Evolutionary conservation across 2,329 filamentous ascomycete species (phyloP).

Genomic region (Claviceps sp.): DNA sequence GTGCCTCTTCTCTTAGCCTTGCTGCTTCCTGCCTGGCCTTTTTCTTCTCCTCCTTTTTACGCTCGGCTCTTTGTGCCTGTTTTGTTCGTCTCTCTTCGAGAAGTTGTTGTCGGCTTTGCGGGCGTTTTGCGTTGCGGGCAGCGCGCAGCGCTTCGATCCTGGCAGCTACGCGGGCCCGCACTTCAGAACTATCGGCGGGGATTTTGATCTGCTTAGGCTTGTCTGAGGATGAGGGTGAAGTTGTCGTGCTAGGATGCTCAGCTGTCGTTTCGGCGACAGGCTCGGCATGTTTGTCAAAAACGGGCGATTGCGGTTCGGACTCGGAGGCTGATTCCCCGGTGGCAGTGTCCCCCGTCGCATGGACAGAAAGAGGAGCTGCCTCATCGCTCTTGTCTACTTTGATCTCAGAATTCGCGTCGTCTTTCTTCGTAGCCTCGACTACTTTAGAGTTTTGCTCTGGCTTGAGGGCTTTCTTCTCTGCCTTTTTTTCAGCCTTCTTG

Average conservation of each 20-base stretch:
- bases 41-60: constrained; percentile 74
- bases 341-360: constrained; percentile 29
- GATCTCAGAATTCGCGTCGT: constrained; percentile 9
- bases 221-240: constrained; percentile 55
- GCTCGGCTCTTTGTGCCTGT: constrained; percentile 70
- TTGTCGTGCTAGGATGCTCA: constrained; percentile 44
- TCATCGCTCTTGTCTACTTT: constrained; percentile 2
- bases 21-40: constrained; percentile 73
- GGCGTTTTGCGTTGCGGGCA: constrained; percentile 73
- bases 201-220: constrained; percentile 54
- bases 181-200: constrained; percentile 57
- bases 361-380: constrained; percentile 13
- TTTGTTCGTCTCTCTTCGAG: constrained; percentile 82
- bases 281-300: constrained; percentile 40
- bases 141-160: constrained; percentile 77
- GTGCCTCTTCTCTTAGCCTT: constrained; percentile 45
- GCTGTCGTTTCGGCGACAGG: constrained; percentile 22
- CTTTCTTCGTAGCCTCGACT: not conserved
- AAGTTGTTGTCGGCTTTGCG: constrained; percentile 75
- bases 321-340: constrained; percentile 34
- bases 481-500: too few species aligned
- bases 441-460: too few species aligned
- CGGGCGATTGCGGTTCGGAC: constrained; percentile 36
- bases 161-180: constrained; percentile 66
- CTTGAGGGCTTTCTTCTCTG: too few species aligned